These are phyloP conservation scores for Ligustrum vulgare DNA, from an alignment of 257 asterid genomes.

Conservation along the genomic window DNA sequence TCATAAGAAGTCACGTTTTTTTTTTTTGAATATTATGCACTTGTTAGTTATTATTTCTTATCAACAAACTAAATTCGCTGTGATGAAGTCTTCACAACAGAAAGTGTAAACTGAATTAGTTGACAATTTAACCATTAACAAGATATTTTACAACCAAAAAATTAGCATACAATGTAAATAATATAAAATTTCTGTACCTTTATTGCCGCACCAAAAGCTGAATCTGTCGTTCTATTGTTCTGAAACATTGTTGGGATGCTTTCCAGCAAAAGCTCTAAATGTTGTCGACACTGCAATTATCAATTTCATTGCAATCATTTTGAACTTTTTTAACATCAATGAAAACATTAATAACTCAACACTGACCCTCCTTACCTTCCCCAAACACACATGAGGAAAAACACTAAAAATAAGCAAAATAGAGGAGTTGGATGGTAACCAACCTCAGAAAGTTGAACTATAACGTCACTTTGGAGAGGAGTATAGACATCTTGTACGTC, in stretches of 20 bases:
- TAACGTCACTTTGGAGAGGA: conserved; percentile 87
- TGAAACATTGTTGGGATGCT: conserved; percentile 90
- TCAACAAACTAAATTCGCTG: neutral
- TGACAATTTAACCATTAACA: neutral
- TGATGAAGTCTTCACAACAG: neutral
- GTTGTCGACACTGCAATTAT: conserved; percentile 77
- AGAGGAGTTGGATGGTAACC: conserved; percentile 16
- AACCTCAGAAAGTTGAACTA: conserved; percentile 94
- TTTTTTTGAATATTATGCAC: neutral
- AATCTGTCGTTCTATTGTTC: conserved; percentile 75
- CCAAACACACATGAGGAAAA: neutral
- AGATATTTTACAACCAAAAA: neutral
- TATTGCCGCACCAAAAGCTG: conserved; percentile 92
- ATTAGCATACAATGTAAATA: neutral
- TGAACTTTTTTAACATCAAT: neutral
- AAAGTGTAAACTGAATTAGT: neutral
- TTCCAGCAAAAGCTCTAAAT: conserved; percentile 81
- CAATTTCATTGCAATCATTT: conserved; percentile 8
- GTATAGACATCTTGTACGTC: conserved; percentile 97
- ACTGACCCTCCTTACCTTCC: neutral
- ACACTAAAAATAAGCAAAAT: neutral
- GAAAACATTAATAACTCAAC: conserved; percentile 9
- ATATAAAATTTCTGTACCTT: conserved; percentile 47
- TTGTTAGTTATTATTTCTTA: neutral
- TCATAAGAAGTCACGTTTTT: neutral